Conservation (phyloP, 1,139 yeast species). For the Geotrichum europaeum region DNA sequence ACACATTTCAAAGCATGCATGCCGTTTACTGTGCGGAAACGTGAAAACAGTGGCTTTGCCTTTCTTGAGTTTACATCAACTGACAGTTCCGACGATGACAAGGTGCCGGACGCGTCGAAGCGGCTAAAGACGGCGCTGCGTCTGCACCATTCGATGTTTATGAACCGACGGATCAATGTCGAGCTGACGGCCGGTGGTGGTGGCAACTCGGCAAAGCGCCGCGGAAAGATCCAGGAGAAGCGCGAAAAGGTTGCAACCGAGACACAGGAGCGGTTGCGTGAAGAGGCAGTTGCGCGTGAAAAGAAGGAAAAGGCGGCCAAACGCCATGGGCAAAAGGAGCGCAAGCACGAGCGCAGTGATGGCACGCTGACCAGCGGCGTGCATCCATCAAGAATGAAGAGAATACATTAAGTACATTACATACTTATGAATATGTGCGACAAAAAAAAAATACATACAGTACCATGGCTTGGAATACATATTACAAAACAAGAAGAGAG, state of each 20-base stretch:
- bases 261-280: slow-evolving; percentile 40
- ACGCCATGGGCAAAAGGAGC: slow-evolving; percentile 16
- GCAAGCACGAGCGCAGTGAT: slow-evolving; percentile 2
- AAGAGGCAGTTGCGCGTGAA: slow-evolving; percentile 27
- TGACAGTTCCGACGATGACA: slow-evolving; percentile 42
- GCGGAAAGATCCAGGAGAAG: slow-evolving; percentile 68
- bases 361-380: slow-evolving; percentile 36
- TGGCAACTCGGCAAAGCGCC: slow-evolving; percentile 71
- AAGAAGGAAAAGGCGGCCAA: slow-evolving; percentile 25
- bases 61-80: slow-evolving; percentile 61
- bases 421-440: not conserved
- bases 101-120: slow-evolving; percentile 46
- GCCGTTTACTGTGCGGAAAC: slow-evolving; percentile 70
- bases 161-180: slow-evolving; percentile 76
- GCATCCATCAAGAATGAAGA: slow-evolving; percentile 48
- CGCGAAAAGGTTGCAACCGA: slow-evolving; percentile 68
- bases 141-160: slow-evolving; percentile 68
- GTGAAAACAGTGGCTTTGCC: slow-evolving; percentile 83
- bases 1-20: slow-evolving; percentile 69
- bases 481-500: not conserved
- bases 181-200: slow-evolving; percentile 98
- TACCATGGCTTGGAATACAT: not conserved
- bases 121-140: slow-evolving; percentile 67
- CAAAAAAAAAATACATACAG: not conserved
- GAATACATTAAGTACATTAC: slow-evolving; percentile 4